These are phyloP conservation scores for Aspergillus affinis DNA, from an alignment of 495 filamentous ascomycete genomes.

Conservation along the genomic window DNA sequence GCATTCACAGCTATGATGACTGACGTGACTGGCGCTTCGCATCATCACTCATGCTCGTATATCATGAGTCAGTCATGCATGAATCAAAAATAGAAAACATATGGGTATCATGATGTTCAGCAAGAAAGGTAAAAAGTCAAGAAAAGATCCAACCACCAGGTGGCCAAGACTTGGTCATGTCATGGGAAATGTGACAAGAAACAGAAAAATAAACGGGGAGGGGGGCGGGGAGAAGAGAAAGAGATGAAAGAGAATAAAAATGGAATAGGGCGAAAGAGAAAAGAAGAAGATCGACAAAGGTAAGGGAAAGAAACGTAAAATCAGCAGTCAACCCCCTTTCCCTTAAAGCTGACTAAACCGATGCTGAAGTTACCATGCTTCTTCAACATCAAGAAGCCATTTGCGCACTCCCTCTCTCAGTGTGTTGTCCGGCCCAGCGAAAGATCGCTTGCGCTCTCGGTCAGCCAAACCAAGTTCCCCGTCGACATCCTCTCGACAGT, in stretches of 20 bases:
- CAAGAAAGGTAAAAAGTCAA: conserved; percentile 9
- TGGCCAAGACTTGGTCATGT: too few species aligned
- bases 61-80: conserved; percentile 1
- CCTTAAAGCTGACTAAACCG: neutral
- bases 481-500: conserved; percentile 46
- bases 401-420: conserved; percentile 62
- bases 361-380: conserved; percentile 36
- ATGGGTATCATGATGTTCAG: conserved; percentile 25
- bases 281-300: conserved; percentile 5
- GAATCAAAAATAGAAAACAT: conserved; percentile 21
- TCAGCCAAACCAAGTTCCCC: conserved; percentile 35
- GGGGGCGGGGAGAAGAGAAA: neutral
- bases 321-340: neutral
- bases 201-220: conserved; percentile 4
- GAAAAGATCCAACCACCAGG: neutral
- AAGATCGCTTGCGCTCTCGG: conserved; percentile 36
- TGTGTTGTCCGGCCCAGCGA: conserved; percentile 52
- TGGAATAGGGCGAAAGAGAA: conserved; percentile 10
- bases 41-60: neutral
- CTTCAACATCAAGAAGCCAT: conserved; percentile 63
- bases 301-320: conserved; percentile 3
- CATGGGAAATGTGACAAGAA: neutral
- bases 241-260: neutral
- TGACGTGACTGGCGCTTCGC: neutral
- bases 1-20: neutral